phyloP scores from a whole-genome alignment of 2,329 filamentous ascomycete species.

The Chaetomium sp. region DNA sequence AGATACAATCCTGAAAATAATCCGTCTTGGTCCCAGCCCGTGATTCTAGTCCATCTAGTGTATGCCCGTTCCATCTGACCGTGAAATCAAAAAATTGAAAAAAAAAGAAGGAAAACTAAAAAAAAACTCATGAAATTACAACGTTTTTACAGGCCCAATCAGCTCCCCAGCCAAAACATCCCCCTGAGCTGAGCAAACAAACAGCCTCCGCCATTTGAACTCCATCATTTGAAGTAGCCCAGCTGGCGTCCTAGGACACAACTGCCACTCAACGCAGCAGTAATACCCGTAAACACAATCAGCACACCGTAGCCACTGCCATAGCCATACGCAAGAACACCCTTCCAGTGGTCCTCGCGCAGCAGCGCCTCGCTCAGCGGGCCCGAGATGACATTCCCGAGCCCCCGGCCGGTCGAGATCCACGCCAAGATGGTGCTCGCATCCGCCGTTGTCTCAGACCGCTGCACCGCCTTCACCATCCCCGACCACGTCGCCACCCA shows the following conservation, averaged over 20 bases:
- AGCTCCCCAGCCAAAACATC: background rate
- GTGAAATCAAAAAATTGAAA: too few species aligned
- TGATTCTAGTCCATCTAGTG: too few species aligned
- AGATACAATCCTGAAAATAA: too few species aligned
- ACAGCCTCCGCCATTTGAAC: background rate
- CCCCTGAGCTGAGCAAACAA: background rate
- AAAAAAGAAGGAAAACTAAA: too few species aligned
- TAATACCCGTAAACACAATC: slow-evolving; percentile 50
- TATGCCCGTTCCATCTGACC: too few species aligned
- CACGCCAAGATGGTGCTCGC: slow-evolving; percentile 42
- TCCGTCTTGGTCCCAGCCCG: too few species aligned
- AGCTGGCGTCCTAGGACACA: background rate
- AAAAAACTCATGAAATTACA: too few species aligned
- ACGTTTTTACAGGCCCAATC: too few species aligned
- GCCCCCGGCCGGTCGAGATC: slow-evolving; percentile 50
- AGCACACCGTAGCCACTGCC: slow-evolving; percentile 45
- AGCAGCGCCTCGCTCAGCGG: slow-evolving; percentile 50
- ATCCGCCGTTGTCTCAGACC: slow-evolving; percentile 9
- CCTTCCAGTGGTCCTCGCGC: slow-evolving; percentile 39
- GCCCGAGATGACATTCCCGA: slow-evolving; percentile 53
- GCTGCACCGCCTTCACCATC: slow-evolving; percentile 39
- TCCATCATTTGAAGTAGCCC: background rate
- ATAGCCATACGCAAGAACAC: slow-evolving; percentile 36
- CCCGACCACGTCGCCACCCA: slow-evolving; percentile 59
- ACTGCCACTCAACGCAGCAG: slow-evolving; percentile 33